These are phyloP conservation scores for Yarrowia sp. DNA, from an alignment of 805 yeast species.

Conservation along the genomic window DNA sequence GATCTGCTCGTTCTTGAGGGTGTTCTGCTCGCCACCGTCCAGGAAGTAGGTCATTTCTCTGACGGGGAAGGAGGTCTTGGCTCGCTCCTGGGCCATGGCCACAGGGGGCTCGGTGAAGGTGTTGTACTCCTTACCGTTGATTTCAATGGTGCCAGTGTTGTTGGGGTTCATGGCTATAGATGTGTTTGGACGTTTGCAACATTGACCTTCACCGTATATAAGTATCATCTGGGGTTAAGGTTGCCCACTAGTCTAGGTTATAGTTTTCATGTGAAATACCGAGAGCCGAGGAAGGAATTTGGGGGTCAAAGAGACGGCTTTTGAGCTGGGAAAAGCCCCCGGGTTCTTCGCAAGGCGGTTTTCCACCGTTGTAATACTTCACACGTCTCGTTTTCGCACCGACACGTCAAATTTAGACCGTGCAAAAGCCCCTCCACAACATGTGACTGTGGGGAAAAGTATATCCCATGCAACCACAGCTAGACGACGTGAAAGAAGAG, in stretches of 20 bases:
- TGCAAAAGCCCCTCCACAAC: not conserved
- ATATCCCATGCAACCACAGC: slow-evolving; percentile 7
- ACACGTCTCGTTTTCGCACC: not conserved
- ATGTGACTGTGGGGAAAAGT: slow-evolving; percentile 38
- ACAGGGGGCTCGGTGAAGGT: slow-evolving; percentile 51
- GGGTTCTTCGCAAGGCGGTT: not conserved
- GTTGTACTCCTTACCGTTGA: slow-evolving; percentile 41
- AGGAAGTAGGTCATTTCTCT: slow-evolving; percentile 54
- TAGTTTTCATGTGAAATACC: slow-evolving; percentile 35
- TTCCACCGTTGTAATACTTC: not conserved
- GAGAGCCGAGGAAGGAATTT: slow-evolving; percentile 20
- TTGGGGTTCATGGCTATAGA: slow-evolving; percentile 29
- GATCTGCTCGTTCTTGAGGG: slow-evolving; percentile 53
- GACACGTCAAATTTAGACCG: not conserved
- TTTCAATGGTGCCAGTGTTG: slow-evolving; percentile 33
- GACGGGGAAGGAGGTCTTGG: slow-evolving; percentile 50
- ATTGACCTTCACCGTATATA: not conserved
- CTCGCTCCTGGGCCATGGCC: slow-evolving; percentile 53
- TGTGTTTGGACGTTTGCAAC: not conserved
- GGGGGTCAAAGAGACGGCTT: not conserved
- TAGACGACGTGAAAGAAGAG: slow-evolving; percentile 18
- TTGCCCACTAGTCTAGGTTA: slow-evolving; percentile 3
- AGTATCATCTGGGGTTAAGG: slow-evolving; percentile 28
- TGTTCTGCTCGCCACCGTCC: slow-evolving; percentile 54
- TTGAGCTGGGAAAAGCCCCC: not conserved